These are phyloP conservation scores for Cystobasidium slooffiae DNA, from an alignment of 1,284 basidiomycete species.

Conservation along the genomic window DNA sequence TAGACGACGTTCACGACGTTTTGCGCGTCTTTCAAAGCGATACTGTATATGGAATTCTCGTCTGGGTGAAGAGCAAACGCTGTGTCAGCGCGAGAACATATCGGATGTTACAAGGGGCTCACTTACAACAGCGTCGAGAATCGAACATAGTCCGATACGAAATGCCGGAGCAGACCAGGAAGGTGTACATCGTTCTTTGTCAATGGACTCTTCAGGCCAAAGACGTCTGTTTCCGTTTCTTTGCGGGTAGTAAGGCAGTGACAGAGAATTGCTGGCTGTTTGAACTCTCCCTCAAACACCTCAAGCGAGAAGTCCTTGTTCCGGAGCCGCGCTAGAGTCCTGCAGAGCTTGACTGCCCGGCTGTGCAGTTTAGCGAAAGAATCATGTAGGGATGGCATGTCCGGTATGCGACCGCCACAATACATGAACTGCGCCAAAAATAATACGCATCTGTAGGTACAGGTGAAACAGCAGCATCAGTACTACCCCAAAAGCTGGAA, in stretches of 20 bases:
- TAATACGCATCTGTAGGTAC: not conserved
- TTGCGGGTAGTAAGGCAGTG: conserved; percentile 3
- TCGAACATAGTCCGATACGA: conserved; percentile 1
- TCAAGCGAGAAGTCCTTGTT: not conserved
- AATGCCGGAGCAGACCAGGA: not conserved
- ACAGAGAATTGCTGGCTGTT: conserved; percentile 4
- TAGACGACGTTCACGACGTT: conserved; percentile 19
- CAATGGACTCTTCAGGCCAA: not conserved
- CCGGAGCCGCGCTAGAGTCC: conserved; percentile 1
- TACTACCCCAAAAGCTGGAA: not conserved
- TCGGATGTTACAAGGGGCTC: no score
- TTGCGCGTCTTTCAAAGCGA: conserved; percentile 20
- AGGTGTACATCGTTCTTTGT: conserved; percentile 1
- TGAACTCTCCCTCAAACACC: not conserved
- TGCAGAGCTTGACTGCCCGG: conserved; percentile 6
- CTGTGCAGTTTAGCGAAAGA: not conserved
- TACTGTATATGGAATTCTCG: conserved; percentile 8
- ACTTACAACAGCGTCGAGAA: conserved; percentile 3
- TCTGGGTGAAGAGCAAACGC: not conserved
- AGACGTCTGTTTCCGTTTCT: conserved; percentile 13
- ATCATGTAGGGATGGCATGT: not conserved
- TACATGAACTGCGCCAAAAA: conserved; percentile 23
- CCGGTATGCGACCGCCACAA: conserved; percentile 6
- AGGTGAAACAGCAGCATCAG: not conserved
- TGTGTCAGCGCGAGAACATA: not conserved